Evolutionary conservation across 441 rosid species (phyloP), one percentile per base, ranked within the genome.

Genomic region (Brassica hybrid): DNA sequence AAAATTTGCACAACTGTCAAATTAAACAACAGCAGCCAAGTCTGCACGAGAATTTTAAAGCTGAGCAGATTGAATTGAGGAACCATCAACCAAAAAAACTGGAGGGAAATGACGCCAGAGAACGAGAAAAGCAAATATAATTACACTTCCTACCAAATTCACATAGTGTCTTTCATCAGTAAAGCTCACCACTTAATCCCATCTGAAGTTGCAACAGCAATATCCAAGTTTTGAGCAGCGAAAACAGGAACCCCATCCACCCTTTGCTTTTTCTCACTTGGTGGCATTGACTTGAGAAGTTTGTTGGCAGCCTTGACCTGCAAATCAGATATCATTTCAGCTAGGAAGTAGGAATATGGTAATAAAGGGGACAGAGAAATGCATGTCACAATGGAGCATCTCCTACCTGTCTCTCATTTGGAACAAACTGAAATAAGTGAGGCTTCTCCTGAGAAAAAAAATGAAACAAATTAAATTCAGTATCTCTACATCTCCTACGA

Each of bases 201-300:
- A 68, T 96, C 87, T 3, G 87, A 69, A 38, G 97, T 96, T 77
- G 98, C 99, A 81, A 96, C 92, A 76, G 97, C 98, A 54, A 94
- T 96, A 83, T 96, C 96, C 81, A 94, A 84, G 84, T 96, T 96
- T 83, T 91, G 90, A 81, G 97, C 97, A 78, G 87, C 85, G 67
- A 96, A 96, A 71, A 96, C 94, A 66, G 97, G 99, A 72, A 96
- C 97, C 7, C 99, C 98, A 10, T 92, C 88, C 61, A 96, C 86
- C 80, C 78, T 90, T 79, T 56, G 90, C 65, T 76, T 88, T 38
- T 89, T 86, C 73, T 83, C 86, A 80, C 75, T 79, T 59, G 64
- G 82, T 69, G 96, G 87, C 74, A 92, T 82, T 65, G 81, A 78
- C 85, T 84, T 94, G 62, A 94, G 92, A 84, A 92, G 89, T 76